These are phyloP conservation scores for Grammothele lineata DNA, from an alignment of 768 basidiomycete genomes.

Conservation along the genomic window DNA sequence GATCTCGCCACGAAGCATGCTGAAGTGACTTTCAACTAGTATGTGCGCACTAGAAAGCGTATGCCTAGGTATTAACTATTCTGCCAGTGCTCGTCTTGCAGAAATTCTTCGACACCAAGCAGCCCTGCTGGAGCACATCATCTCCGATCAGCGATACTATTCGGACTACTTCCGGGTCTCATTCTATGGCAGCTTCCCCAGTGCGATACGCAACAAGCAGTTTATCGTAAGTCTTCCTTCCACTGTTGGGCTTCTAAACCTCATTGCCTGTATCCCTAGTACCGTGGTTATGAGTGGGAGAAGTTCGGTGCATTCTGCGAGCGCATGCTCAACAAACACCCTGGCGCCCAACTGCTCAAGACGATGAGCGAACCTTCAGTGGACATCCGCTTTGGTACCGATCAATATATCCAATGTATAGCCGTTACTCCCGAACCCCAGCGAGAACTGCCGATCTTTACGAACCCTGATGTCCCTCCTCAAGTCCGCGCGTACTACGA, in stretches of 20 bases:
- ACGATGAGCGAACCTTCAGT: conserved; percentile 70
- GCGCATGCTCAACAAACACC: conserved; percentile 86
- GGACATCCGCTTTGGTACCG: conserved; percentile 73
- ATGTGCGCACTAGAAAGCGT: conserved; percentile 26
- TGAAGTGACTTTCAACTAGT: conserved; percentile 90
- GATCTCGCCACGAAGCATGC: conserved; percentile 88
- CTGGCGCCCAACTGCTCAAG: conserved; percentile 77
- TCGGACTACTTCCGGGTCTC: conserved; percentile 92
- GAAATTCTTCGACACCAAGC: conserved; percentile 87
- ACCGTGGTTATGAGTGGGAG: conserved; percentile 95
- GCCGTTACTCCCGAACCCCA: conserved; percentile 85
- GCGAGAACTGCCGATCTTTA: conserved; percentile 71
- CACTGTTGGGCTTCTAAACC: not conserved
- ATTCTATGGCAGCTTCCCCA: conserved; percentile 90
- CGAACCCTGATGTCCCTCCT: conserved; percentile 76
- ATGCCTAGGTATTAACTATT: not conserved
- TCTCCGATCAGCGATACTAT: conserved; percentile 78
- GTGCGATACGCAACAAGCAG: conserved; percentile 80
- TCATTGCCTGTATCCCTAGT: conserved; percentile 39
- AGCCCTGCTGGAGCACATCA: conserved; percentile 82
- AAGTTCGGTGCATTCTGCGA: conserved; percentile 89
- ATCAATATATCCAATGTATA: conserved; percentile 87
- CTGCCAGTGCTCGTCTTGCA: conserved; percentile 64
- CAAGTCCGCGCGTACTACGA: conserved; percentile 85
- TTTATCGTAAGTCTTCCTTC: conserved; percentile 62